phyloP scores from a whole-genome alignment of 139 green algal species.

The Chloropicon primus region DNA sequence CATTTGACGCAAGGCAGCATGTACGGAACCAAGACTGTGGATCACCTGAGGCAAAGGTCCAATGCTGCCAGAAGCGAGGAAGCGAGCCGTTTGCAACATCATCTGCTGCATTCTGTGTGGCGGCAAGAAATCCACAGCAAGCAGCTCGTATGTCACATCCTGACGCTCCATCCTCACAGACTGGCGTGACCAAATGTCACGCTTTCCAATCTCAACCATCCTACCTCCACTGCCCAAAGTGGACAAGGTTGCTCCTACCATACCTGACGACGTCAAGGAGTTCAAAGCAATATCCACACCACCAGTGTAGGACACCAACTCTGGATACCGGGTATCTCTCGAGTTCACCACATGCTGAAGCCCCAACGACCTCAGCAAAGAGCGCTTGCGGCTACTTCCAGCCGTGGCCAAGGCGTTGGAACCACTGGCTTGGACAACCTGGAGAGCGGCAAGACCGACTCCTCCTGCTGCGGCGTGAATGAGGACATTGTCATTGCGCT shows the following conservation, averaged over 20 bases:
- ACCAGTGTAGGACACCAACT: background rate
- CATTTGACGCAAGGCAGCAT: slow-evolving; percentile 9
- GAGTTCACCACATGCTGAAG: background rate
- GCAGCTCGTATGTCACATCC: slow-evolving; percentile 1
- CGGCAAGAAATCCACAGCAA: slow-evolving; percentile 8
- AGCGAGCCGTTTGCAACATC: background rate
- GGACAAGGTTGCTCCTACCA: slow-evolving; percentile 2
- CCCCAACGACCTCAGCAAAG: slow-evolving; percentile 25
- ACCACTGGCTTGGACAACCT: slow-evolving; percentile 17
- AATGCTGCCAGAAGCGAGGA: background rate
- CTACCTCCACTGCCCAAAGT: background rate
- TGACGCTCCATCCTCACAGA: slow-evolving; percentile 1
- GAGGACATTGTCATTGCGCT: slow-evolving; percentile 24
- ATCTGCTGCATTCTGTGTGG: background rate
- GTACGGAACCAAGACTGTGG: slow-evolving; percentile 4
- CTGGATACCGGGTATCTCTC: background rate
- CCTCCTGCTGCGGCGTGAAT: slow-evolving; percentile 38
- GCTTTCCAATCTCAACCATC: slow-evolving; percentile 8
- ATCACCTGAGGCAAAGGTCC: slow-evolving; percentile 3
- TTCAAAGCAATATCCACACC: slow-evolving; percentile 23
- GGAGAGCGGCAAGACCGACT: slow-evolving; percentile 23
- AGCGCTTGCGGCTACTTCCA: slow-evolving; percentile 39
- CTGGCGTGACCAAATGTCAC: slow-evolving; percentile 1
- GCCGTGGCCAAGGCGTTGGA: slow-evolving; percentile 32
- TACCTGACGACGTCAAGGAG: slow-evolving; percentile 1